Conservation (phyloP, 441 rosid genomes). For the Populus hybrid region DNA sequence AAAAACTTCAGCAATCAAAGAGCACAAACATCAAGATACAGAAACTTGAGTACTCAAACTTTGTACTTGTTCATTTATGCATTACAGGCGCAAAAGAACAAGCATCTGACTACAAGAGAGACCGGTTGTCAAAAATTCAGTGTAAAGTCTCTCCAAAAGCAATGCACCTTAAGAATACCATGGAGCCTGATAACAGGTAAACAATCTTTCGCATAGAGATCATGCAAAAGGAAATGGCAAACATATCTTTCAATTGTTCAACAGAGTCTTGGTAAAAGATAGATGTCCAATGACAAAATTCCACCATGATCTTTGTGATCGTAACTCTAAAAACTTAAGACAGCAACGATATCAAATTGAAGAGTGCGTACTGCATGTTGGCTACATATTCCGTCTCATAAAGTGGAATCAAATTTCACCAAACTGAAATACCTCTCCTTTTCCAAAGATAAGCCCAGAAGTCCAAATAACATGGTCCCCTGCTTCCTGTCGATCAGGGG, state of each 20-base stretch:
- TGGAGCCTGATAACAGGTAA: not conserved
- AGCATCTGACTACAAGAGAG: not conserved
- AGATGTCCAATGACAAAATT: not conserved
- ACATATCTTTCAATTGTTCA: not conserved
- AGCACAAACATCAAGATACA: not conserved
- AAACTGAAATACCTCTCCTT: constrained; percentile 70
- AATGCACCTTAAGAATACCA: not conserved
- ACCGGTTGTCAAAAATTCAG: not conserved
- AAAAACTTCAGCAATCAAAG: not conserved
- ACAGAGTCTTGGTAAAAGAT: not conserved
- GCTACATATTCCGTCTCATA: not conserved
- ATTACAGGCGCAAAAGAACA: not conserved
- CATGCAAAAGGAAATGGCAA: not conserved
- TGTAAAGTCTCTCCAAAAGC: not conserved
- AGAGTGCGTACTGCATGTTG: not conserved
- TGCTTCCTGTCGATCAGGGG: constrained; percentile 64
- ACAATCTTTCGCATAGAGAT: not conserved
- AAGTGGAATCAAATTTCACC: not conserved
- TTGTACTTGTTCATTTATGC: not conserved
- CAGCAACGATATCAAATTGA: not conserved
- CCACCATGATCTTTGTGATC: not conserved
- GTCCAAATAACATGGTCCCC: constrained; percentile 72
- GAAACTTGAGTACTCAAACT: not conserved
- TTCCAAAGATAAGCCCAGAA: constrained; percentile 85
- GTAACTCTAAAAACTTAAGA: not conserved